These are phyloP conservation scores for Crithidia acanthocephali DNA, from an alignment of 208 protist species.

Conservation along the genomic window DNA sequence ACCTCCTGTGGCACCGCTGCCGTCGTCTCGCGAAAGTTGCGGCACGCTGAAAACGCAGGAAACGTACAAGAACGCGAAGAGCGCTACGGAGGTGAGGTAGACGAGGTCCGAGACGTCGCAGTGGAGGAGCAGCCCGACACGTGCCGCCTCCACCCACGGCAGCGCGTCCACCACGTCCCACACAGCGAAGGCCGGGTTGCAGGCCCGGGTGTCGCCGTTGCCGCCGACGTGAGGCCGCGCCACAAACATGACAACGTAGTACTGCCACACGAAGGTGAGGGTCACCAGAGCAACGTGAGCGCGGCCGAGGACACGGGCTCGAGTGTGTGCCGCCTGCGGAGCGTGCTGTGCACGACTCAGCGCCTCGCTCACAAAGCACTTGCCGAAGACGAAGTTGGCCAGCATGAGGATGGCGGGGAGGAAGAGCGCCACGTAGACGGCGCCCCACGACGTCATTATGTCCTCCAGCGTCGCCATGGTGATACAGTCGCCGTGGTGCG, in stretches of 20 bases:
- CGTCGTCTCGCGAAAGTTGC: conserved; percentile 16
- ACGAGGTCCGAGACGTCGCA: conserved; percentile 34
- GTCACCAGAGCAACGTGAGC: conserved; percentile 38
- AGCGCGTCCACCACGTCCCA: conserved; percentile 47
- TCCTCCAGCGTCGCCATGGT: conserved; percentile 29
- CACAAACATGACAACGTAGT: conserved; percentile 57
- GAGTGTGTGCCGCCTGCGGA: conserved; percentile 25
- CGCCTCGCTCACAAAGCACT: conserved; percentile 61
- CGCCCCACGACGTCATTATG: conserved; percentile 53
- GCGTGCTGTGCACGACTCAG: conserved; percentile 40
- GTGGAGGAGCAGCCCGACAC: conserved; percentile 13
- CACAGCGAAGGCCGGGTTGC: conserved; percentile 34
- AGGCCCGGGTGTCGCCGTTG: conserved; percentile 12
- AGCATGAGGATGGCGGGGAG: conserved; percentile 57
- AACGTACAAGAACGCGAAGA: conserved; percentile 42
- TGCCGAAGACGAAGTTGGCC: conserved; percentile 69
- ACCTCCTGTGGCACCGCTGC: background rate
- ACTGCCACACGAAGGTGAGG: conserved; percentile 63
- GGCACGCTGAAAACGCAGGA: conserved; percentile 53
- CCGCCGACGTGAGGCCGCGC: conserved; percentile 18
- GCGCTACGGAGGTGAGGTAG: conserved; percentile 35
- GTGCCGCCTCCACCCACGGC: conserved; percentile 9
- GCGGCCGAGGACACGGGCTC: conserved; percentile 34
- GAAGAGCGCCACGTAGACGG: conserved; percentile 55
- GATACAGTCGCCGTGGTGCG: background rate